These are phyloP conservation scores for Paraurostyla sp. DNA, from an alignment of 73 alveolate species.

Conservation along the genomic window DNA sequence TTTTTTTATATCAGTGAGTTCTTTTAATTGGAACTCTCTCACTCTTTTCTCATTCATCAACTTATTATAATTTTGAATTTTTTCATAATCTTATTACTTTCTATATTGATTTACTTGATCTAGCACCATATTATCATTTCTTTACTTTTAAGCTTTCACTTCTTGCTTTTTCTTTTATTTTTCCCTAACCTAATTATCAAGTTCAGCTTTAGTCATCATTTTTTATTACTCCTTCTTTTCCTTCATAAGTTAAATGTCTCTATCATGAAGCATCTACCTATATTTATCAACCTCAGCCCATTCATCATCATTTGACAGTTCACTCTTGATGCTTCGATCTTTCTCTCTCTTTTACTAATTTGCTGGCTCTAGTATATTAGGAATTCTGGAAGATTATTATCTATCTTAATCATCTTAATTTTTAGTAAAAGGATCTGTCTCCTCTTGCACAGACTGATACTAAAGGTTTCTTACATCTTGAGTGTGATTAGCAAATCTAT, in stretches of 20 bases:
- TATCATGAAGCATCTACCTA: not conserved
- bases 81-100: not conserved
- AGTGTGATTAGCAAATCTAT: not conserved
- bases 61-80: not conserved
- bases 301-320: conserved; percentile 48
- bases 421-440: not conserved
- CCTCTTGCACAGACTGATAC: not conserved
- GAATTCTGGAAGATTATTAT: not conserved
- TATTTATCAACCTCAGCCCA: conserved; percentile 61
- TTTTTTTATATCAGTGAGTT: not conserved
- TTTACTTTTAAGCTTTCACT: not conserved
- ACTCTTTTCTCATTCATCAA: not conserved
- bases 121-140: conserved; percentile 34
- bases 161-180: not conserved
- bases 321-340: conserved; percentile 22
- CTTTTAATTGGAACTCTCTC: not conserved
- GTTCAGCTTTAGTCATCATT: not conserved
- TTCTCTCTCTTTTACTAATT: conserved; percentile 10
- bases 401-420: not conserved
- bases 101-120: not conserved
- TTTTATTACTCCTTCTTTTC: conserved; percentile 20
- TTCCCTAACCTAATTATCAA: conserved; percentile 27
- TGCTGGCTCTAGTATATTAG: not conserved
- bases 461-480: not conserved
- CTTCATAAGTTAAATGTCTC: not conserved